phyloP scores from a whole-genome alignment of 2,329 filamentous ascomycete genomes.

The Penicillium hordei region DNA sequence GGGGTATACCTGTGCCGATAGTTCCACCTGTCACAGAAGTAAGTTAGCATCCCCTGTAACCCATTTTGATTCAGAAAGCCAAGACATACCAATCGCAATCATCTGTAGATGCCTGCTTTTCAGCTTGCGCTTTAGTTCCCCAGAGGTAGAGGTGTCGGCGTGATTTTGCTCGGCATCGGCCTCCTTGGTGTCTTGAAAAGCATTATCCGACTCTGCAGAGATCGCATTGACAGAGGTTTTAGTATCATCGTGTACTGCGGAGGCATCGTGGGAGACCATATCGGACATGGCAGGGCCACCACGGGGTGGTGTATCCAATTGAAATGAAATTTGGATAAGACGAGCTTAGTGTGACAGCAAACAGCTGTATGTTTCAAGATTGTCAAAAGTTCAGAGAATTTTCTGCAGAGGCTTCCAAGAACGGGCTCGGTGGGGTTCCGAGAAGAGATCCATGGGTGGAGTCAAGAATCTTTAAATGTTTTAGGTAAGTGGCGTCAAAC shows the following conservation, averaged over 20 bases:
- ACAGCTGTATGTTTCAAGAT: neutral
- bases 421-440: conserved; percentile 7
- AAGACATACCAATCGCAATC: conserved; percentile 25
- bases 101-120: conserved; percentile 28
- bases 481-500: conserved; percentile 18
- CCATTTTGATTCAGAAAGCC: neutral
- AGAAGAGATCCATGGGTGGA: conserved; percentile 9
- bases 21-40: conserved; percentile 18
- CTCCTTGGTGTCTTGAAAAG: conserved; percentile 16
- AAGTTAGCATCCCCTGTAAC: conserved; percentile 7
- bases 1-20: conserved; percentile 25
- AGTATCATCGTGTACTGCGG: neutral
- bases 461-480: conserved; percentile 14
- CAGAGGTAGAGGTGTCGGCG: conserved; percentile 9
- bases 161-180: conserved; percentile 22
- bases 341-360: neutral
- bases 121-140: conserved; percentile 25
- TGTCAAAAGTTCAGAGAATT: conserved; percentile 6
- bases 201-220: conserved; percentile 12
- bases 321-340: neutral
- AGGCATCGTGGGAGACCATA: conserved; percentile 16
- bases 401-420: conserved; percentile 14
- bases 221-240: neutral
- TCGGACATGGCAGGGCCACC: neutral
- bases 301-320: neutral